A percentile compares a stretch with the other conserved stretches of the same genome.
Conservation (phyloP, 2,329 filamentous ascomycete species). For the Sclerotinia nivalis region DNA sequence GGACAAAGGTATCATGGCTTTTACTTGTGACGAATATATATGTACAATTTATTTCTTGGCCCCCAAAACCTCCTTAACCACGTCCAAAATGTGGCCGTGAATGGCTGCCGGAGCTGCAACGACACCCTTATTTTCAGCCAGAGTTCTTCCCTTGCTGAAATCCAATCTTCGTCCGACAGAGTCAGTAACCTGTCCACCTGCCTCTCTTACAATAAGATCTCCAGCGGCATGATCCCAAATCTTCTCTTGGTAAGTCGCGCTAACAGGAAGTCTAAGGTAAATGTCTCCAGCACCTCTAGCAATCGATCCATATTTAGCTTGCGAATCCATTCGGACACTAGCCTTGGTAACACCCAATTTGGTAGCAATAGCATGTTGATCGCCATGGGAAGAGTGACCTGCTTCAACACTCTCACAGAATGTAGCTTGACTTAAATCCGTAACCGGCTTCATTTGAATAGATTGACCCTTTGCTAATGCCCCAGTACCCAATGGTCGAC, state of each 20-base stretch:
- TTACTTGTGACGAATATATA: constrained; percentile 15
- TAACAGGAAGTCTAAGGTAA: constrained; percentile 85
- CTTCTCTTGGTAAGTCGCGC: constrained; percentile 92
- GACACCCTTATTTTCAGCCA: constrained; percentile 90
- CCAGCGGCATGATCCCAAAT: constrained; percentile 99
- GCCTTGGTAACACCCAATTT: constrained; percentile 83
- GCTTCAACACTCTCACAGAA: constrained; percentile 98
- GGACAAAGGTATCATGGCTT: constrained; percentile 9
- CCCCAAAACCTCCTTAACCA: constrained; percentile 74
- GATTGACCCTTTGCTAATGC: constrained; percentile 56
- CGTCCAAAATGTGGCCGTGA: constrained; percentile 74
- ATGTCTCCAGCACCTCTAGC: constrained; percentile 92
- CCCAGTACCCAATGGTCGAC: constrained; percentile 65
- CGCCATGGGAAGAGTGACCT: constrained; percentile 84
- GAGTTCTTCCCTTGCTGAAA: constrained; percentile 81
- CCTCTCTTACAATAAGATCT: constrained; percentile 90
- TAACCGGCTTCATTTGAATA: constrained; percentile 78
- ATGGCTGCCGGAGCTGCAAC: constrained; percentile 80
- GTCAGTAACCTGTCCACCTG: constrained; percentile 89
- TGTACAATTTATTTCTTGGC: constrained; percentile 43
- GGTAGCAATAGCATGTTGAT: constrained; percentile 81
- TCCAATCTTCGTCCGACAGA: constrained; percentile 81
- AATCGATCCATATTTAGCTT: constrained; percentile 96
- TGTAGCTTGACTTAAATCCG: constrained; percentile 74
- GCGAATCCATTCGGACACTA: constrained; percentile 95